Evolutionary conservation across 148 eudicot genomes (phyloP).

Genomic region (Diospyros lotus): DNA sequence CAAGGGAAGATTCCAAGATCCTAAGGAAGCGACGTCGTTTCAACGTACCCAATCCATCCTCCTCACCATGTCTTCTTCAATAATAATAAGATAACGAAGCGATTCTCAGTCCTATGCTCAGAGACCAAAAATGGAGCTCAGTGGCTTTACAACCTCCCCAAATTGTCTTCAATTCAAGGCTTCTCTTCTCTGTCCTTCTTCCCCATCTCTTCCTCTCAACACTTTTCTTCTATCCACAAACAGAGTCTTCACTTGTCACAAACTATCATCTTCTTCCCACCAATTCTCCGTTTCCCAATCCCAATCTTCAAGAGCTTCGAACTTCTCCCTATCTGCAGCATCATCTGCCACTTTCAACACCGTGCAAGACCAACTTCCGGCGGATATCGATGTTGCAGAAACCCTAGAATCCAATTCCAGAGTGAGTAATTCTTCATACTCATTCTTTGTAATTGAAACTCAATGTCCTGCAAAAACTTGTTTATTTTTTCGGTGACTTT

Average conservation of each 20-base stretch:
- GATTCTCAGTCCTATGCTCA: too few species aligned
- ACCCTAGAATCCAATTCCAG: slow-evolving; percentile 71
- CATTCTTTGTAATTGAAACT: neutral
- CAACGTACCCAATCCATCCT: too few species aligned
- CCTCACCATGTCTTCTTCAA: too few species aligned
- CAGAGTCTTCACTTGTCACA: slow-evolving; percentile 20
- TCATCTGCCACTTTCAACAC: slow-evolving; percentile 31
- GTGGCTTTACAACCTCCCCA: slow-evolving; percentile 24
- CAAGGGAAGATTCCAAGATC: too few species aligned
- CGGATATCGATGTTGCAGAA: slow-evolving; percentile 61
- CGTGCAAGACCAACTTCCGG: slow-evolving; percentile 66
- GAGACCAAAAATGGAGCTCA: slow-evolving; percentile 39
- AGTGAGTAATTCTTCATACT: slow-evolving; percentile 25
- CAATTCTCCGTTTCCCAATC: slow-evolving; percentile 32
- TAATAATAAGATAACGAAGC: too few species aligned
- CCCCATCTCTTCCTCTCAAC: slow-evolving; percentile 19
- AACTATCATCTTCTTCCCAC: slow-evolving; percentile 37
- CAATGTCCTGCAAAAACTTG: neutral
- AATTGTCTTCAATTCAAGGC: slow-evolving; percentile 22
- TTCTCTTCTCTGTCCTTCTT: slow-evolving; percentile 13
- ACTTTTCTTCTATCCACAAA: slow-evolving; percentile 1
- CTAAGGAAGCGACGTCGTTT: too few species aligned
- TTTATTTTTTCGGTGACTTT: too few species aligned
- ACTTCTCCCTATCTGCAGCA: slow-evolving; percentile 31
- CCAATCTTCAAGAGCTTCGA: slow-evolving; percentile 9